phyloP scores from a whole-genome alignment of 768 basidiomycete species.

The Phylloporus sp. region DNA sequence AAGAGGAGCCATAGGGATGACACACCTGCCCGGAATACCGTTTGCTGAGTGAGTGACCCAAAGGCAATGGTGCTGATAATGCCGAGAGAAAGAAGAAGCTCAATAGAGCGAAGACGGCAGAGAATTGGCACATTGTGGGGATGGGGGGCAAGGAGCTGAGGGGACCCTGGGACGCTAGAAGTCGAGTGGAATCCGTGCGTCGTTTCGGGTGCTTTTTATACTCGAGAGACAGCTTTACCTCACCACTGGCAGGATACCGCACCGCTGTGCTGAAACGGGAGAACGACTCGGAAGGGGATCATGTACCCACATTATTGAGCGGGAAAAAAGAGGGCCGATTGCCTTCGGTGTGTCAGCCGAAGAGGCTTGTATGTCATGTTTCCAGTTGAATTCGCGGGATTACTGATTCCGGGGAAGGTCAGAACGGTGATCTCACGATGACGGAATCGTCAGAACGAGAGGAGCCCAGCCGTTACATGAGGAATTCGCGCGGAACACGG shows the following conservation, averaged over 20 bases:
- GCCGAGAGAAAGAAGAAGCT: conserved; percentile 39
- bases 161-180: not conserved
- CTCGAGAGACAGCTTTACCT: conserved; percentile 24
- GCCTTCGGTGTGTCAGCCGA: conserved; percentile 16
- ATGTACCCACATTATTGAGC: conserved; percentile 16
- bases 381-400: conserved; percentile 6
- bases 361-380: conserved; percentile 11
- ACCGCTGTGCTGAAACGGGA: conserved; percentile 20
- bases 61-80: conserved; percentile 36
- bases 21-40: conserved; percentile 56
- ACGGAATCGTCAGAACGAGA: conserved; percentile 19
- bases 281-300: conserved; percentile 31
- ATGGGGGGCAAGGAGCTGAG: not conserved
- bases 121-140: conserved; percentile 17
- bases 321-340: conserved; percentile 23
- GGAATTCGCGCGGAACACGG: conserved; percentile 19
- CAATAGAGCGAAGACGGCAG: conserved; percentile 34
- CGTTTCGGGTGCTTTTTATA: conserved; percentile 24
- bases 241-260: conserved; percentile 21
- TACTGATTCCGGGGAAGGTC: conserved; percentile 18
- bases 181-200: conserved; percentile 3
- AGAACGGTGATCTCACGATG: conserved; percentile 4
- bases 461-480: conserved; percentile 16
- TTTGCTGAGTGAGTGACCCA: conserved; percentile 39
- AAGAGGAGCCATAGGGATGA: not conserved